phyloP scores from a whole-genome alignment of 2,329 filamentous ascomycete genomes.

The Monilinia polystroma region DNA sequence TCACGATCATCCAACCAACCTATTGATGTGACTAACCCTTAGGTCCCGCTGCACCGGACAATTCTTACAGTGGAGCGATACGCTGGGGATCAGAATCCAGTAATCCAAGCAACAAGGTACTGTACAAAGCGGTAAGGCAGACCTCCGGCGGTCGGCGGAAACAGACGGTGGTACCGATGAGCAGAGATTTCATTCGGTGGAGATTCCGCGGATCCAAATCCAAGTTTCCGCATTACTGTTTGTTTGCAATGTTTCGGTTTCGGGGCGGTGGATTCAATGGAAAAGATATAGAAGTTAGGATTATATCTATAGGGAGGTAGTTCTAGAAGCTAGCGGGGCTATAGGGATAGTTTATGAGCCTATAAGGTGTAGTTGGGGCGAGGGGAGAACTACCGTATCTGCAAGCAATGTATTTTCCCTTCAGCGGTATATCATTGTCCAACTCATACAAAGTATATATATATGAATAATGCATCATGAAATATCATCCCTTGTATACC shows the following conservation, averaged over 20 bases:
- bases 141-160: background rate
- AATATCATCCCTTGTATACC: background rate
- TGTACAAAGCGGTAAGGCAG: background rate
- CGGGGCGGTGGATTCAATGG: constrained; percentile 2
- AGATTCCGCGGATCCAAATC: background rate
- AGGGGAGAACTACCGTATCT: background rate
- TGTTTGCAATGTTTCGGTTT: constrained; percentile 7
- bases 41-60: background rate
- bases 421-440: background rate
- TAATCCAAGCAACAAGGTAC: background rate
- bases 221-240: background rate
- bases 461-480: background rate
- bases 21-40: background rate
- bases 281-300: background rate
- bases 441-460: background rate
- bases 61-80: constrained; percentile 2
- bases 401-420: background rate
- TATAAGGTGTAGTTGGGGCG: background rate
- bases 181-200: background rate
- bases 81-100: constrained; percentile 1
- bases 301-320: background rate
- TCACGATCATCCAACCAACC: background rate
- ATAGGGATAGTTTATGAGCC: background rate
- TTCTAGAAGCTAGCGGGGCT: constrained; percentile 9
- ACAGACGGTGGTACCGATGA: constrained; percentile 7